Evolutionary conservation across 768 basidiomycete genomes (phyloP), one percentile per base, ranked within the genome.

Genomic region (Boletellus emodensis): DNA sequence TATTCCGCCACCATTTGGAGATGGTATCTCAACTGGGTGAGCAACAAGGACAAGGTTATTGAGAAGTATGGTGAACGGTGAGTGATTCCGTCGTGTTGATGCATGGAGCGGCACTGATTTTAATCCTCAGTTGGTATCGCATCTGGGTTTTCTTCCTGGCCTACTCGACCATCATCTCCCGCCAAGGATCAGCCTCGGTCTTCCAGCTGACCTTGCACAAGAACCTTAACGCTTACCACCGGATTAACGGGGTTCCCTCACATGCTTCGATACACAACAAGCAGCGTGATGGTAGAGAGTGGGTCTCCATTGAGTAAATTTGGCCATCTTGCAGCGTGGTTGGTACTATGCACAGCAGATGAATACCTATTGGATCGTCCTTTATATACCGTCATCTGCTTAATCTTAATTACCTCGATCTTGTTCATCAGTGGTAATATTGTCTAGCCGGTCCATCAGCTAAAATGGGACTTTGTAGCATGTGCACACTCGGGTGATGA

Each of bases 121-220:
- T 5, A 6, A 3, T 38, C 7, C 1, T 0, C 30, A 75, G 75
- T 55, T 93, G 91, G 92, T 98, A 87, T 75, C 80, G 95, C 58
- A 82, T 90, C 64, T 99, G 96, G 96, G 83, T 83, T 4, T 98
- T 87, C 80, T 99, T 99, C 85, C 80, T 99, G 30, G 96, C 94
- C 12, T 95, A 85, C 67, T 84, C 87, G 39, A 80, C 79, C n/a
- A 96, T 99, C 59, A 79, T 75, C 52, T 83, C 86, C 58, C 81
- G 91, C 24, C 90, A 98, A 77, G 96, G 96, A 32, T 76, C 85
- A 12, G 83, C 88, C 7, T 90, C 92, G 0, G 87, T 97, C 37
- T 99, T 95, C 88, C 94, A 98, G 74, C 82, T 99, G 64, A 97
- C 94, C 5, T 71, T 94, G 54, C 95, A 98, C 78, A 99, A 99